Conservation (phyloP, 1,139 yeast genomes). For the Saccharomyces hybrid region DNA sequence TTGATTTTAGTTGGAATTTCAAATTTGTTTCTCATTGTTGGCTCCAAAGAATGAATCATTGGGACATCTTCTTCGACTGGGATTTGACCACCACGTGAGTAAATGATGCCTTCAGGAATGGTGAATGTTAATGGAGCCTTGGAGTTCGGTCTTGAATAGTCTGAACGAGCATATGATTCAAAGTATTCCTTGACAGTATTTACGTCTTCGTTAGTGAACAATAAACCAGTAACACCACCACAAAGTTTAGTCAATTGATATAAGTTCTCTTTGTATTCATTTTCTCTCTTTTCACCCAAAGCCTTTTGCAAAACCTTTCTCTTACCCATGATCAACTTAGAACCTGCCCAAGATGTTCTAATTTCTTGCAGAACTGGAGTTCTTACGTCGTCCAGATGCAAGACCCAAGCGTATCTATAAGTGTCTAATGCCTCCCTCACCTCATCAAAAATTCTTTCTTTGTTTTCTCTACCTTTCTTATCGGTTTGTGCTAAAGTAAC, state of each 20-base stretch:
- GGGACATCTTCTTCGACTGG: slow-evolving; percentile 91
- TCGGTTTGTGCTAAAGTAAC: slow-evolving; percentile 96
- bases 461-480: slow-evolving; percentile 89
- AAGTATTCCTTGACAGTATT: slow-evolving; percentile 83
- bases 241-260: slow-evolving; percentile 53
- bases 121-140: slow-evolving; percentile 74
- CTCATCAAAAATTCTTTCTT: slow-evolving; percentile 84
- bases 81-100: slow-evolving; percentile 92
- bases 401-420: slow-evolving; percentile 73
- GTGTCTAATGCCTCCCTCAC: slow-evolving; percentile 75
- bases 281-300: slow-evolving; percentile 76
- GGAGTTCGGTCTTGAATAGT: slow-evolving; percentile 85
- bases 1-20: slow-evolving; percentile 89
- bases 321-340: slow-evolving; percentile 82
- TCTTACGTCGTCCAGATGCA: slow-evolving; percentile 85
- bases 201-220: slow-evolving; percentile 81
- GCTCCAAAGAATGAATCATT: slow-evolving; percentile 91
- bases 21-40: slow-evolving; percentile 77
- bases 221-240: slow-evolving; percentile 74
- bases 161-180: slow-evolving; percentile 65
- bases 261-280: slow-evolving; percentile 82
- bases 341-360: slow-evolving; percentile 86
- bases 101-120: slow-evolving; percentile 83
- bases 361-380: slow-evolving; percentile 92
- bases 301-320: slow-evolving; percentile 91